Conservation (phyloP, 75 land plant species). For the Larix kaempferi region DNA sequence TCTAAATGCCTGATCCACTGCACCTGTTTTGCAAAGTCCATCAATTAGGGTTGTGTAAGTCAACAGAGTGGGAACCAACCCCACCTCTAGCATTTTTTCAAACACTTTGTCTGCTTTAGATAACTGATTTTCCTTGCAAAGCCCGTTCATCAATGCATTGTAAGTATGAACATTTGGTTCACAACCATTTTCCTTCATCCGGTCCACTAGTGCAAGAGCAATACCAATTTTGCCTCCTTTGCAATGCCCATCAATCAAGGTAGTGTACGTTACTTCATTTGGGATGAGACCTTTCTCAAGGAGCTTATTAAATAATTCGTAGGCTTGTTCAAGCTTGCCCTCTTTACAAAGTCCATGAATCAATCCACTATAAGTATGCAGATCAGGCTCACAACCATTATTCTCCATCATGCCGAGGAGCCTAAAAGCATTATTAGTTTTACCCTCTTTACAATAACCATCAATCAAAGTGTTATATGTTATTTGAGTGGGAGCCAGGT, state of each 20-base stretch:
- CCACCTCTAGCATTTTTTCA: constrained; percentile 25
- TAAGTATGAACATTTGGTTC: constrained; percentile 39
- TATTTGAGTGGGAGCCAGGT: constrained; percentile 25
- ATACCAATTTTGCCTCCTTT: constrained; percentile 30
- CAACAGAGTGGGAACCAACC: constrained; percentile 27
- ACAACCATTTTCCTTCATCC: constrained; percentile 36
- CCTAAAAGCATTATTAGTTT: constrained; percentile 30
- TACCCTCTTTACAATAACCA: constrained; percentile 39
- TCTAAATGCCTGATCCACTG: constrained; percentile 29
- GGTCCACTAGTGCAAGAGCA: constrained; percentile 36
- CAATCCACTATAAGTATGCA: constrained; percentile 43
- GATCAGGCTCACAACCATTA: constrained; percentile 40
- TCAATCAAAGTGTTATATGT: constrained; percentile 46
- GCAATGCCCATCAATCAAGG: constrained; percentile 67
- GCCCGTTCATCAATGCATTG: constrained; percentile 44
- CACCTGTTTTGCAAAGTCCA: constrained; percentile 38
- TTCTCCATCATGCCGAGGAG: constrained; percentile 39
- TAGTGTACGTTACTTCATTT: constrained; percentile 56
- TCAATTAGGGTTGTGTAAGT: constrained; percentile 51
- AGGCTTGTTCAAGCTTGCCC: constrained; percentile 35
- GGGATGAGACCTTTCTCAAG: constrained; percentile 33
- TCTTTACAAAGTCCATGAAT: constrained; percentile 43
- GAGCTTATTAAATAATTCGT: constrained; percentile 28
- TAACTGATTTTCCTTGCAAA: constrained; percentile 39
- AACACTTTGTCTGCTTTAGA: constrained; percentile 33